A percentile compares a stretch with the other conserved stretches of the same genome.
phyloP scores from a whole-genome alignment of 2,329 filamentous ascomycete species.

The Trichophyton mentagrophytes region DNA sequence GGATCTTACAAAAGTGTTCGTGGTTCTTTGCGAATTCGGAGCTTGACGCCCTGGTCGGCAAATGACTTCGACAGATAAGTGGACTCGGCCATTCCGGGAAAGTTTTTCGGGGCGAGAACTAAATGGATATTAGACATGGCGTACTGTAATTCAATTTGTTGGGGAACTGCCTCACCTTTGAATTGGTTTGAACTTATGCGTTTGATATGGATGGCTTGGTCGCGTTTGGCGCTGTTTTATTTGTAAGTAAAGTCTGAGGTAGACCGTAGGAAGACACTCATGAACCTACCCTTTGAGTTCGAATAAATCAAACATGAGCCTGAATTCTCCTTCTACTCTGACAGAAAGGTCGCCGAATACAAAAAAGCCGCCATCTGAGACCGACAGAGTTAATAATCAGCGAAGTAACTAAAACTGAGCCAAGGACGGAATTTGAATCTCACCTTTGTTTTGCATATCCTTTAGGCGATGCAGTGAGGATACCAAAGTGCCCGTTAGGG shows the following conservation, averaged over 20 bases:
- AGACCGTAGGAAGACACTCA: neutral
- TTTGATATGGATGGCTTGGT: constrained; percentile 40
- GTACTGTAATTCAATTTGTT: neutral
- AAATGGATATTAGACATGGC: neutral
- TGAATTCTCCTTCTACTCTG: constrained; percentile 57
- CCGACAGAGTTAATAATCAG: neutral
- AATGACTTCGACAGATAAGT: constrained; percentile 70
- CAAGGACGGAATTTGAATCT: constrained; percentile 12
- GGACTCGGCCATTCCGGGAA: constrained; percentile 68
- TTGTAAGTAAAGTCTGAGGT: neutral
- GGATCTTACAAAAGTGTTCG: constrained; percentile 36
- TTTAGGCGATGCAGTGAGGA: constrained; percentile 75
- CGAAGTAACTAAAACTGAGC: neutral
- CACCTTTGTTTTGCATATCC: constrained; percentile 55
- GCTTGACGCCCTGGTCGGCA: constrained; percentile 72
- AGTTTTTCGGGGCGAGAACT: constrained; percentile 49
- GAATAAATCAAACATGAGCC: constrained; percentile 65
- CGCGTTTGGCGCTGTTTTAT: constrained; percentile 14
- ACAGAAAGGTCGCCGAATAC: constrained; percentile 83
- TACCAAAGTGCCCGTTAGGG: constrained; percentile 58
- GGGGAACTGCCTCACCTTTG: constrained; percentile 39
- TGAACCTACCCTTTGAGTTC: constrained; percentile 50
- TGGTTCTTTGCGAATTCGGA: constrained; percentile 73
- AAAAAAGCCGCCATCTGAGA: constrained; percentile 66
- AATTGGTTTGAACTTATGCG: constrained; percentile 54